Evolutionary conservation across 768 basidiomycete species (phyloP), one percentile per base, ranked within the genome.

Genomic region (Amanita rubescens): DNA sequence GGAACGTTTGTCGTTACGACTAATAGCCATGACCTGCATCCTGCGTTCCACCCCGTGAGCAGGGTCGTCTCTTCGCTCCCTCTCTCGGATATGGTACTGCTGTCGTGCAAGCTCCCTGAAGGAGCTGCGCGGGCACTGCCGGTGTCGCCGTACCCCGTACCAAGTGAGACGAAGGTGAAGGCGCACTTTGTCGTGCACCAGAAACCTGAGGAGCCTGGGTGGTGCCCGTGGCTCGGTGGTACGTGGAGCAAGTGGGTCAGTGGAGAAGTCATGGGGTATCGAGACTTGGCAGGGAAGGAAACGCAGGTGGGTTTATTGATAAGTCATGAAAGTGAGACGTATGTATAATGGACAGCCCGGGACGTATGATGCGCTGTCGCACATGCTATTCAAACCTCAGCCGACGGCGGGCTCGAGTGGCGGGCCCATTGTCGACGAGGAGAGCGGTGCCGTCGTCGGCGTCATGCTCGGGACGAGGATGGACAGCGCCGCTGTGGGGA

Each of bases 331-430:
- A 22, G 17, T 46, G 46, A 41, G 33, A 45, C 15, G 22, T 58
- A 3, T 56, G 15, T 25, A 32, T 22, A 46, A 22, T 53, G 45
- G 22, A n/a, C 59, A 83, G 80, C 79, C 82, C 3, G 86, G 85
- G 14, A 84, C 84, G n/a, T 81, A 85, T 62, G 83, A 85, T 58
- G 68, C 77, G 4, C 73, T 87, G 9, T 75, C 77, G 1, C 77
- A 82, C 58, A 63, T 87, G 57, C 61, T 79, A 42, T 77, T 84
- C 62, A 66, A 69, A 33, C 75, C 77, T 2, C 61, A 77, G 7
- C 85, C 85, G 11, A 78, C 79, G 0, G 71, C 76, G 1, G 85
- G 85, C 6, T 84, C 84, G 17, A 85, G 84, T 53, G 85, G 86
- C 3, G 85, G 84, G 1, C 85, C 85, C 0, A 77, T 87, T 51